phyloP scores from a whole-genome alignment of 805 yeast species.

The Teunomyces barrocoloradensis region DNA sequence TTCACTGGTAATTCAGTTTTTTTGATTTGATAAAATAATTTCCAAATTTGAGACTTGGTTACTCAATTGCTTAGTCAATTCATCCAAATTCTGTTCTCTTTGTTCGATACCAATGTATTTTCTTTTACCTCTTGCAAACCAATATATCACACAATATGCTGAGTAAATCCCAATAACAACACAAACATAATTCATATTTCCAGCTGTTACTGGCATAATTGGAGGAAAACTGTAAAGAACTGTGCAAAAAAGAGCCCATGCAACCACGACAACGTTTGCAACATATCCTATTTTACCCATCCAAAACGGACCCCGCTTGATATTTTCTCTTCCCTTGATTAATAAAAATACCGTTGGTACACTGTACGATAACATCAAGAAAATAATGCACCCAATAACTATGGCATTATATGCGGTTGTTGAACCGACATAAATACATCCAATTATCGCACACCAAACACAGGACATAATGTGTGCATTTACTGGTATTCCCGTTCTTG shows the following conservation, averaged over 20 bases:
- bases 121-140: conserved; percentile 44
- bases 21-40: conserved; percentile 14
- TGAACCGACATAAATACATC: conserved; percentile 64
- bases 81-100: conserved; percentile 18
- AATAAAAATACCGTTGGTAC: conserved; percentile 53
- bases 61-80: conserved; percentile 22
- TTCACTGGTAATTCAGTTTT: background rate
- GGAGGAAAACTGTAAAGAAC: conserved; percentile 67
- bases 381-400: conserved; percentile 58
- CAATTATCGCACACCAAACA: conserved; percentile 50
- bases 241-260: conserved; percentile 58
- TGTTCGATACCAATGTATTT: conserved; percentile 20
- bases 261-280: conserved; percentile 48
- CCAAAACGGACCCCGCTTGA: conserved; percentile 68
- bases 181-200: conserved; percentile 65
- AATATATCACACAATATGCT: conserved; percentile 46
- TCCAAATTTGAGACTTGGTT: conserved; percentile 23
- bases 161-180: conserved; percentile 49
- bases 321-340: conserved; percentile 47
- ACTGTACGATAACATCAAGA: conserved; percentile 55
- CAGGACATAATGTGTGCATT: conserved; percentile 58
- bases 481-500: conserved; percentile 52
- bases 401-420: conserved; percentile 66
- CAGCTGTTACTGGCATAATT: conserved; percentile 56
- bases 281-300: conserved; percentile 52